Evolutionary conservation across 2,329 filamentous ascomycete genomes (phyloP).

Genomic region (Colletotrichum eremochloae): DNA sequence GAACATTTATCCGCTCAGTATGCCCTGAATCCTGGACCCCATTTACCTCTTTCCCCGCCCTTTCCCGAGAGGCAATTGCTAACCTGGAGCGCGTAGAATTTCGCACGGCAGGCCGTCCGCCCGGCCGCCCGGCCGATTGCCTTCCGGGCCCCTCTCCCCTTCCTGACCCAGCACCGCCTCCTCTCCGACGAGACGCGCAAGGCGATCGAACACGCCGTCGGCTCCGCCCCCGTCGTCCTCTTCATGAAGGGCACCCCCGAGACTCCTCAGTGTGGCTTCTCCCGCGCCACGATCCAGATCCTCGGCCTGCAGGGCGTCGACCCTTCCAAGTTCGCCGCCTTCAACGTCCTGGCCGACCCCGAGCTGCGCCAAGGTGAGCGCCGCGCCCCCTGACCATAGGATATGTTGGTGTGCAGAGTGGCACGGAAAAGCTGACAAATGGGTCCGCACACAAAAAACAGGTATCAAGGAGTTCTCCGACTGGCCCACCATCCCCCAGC

Average conservation of each 20-base stretch:
- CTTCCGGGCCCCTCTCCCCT: conserved; percentile 41
- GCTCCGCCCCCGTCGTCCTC: conserved; percentile 89
- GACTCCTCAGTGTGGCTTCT: conserved; percentile 96
- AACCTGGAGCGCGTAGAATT: conserved; percentile 47
- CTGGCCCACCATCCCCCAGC: conserved; percentile 98
- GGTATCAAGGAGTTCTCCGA: conserved; percentile 99
- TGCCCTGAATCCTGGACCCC: neutral
- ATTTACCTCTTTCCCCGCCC: too few relatives aligned
- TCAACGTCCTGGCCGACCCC: conserved; percentile 94
- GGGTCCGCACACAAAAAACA: conserved; percentile 50
- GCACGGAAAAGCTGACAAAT: conserved; percentile 27
- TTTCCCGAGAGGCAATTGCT: neutral
- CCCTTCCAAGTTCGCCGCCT: conserved; percentile 95
- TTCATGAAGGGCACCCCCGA: conserved; percentile 99
- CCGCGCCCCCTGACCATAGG: too few relatives aligned
- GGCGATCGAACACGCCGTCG: conserved; percentile 92
- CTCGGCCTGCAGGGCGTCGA: conserved; percentile 95
- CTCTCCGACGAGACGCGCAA: conserved; percentile 84
- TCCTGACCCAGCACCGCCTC: conserved; percentile 67
- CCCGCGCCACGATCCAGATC: conserved; percentile 93
- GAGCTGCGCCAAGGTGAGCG: conserved; percentile 77
- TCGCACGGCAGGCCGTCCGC: conserved; percentile 55
- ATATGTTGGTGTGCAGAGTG: neutral
- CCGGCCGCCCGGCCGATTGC: conserved; percentile 48
- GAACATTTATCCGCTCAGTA: conserved; percentile 39